phyloP scores from a whole-genome alignment of 306 rosid genomes.

The Cucurbita argyrosperma region DNA sequence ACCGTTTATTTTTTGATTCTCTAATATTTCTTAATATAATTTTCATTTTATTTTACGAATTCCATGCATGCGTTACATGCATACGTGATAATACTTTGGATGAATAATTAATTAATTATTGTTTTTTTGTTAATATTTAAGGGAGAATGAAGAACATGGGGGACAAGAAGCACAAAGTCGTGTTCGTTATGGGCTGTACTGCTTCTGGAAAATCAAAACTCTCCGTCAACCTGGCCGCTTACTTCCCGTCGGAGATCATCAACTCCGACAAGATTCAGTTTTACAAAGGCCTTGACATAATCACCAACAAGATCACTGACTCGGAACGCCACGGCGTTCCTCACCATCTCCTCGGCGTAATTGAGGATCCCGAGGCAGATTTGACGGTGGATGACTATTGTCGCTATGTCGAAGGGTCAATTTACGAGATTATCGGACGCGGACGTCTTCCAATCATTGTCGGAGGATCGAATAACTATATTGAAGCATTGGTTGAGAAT shows the following conservation, averaged over 20 bases:
- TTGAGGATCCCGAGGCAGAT: constrained; percentile 7
- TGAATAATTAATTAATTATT: not conserved
- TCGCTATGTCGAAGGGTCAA: not conserved
- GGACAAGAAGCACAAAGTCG: constrained; percentile 1
- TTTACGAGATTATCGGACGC: not conserved
- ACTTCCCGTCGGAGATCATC: constrained; percentile 13
- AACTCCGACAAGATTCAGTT: constrained; percentile 29
- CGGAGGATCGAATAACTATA: constrained; percentile 23
- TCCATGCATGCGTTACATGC: too few species aligned
- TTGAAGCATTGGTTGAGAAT: constrained; percentile 13
- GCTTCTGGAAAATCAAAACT: constrained; percentile 23
- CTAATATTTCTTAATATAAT: too few species aligned
- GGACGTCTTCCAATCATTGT: constrained; percentile 6
- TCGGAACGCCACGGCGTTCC: constrained; percentile 9
- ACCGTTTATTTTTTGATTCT: too few species aligned
- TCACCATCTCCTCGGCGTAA: constrained; percentile 18
- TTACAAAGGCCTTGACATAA: constrained; percentile 14
- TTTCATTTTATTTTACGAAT: too few species aligned
- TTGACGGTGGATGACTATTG: constrained; percentile 9
- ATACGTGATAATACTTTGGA: too few species aligned
- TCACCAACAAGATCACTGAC: constrained; percentile 15
- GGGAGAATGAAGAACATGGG: not conserved
- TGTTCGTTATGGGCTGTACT: constrained; percentile 10
- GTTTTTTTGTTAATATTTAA: not conserved
- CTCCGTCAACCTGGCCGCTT: constrained; percentile 9